Evolutionary conservation across 306 rosid species (phyloP).

Genomic region (Vigna angularis): DNA sequence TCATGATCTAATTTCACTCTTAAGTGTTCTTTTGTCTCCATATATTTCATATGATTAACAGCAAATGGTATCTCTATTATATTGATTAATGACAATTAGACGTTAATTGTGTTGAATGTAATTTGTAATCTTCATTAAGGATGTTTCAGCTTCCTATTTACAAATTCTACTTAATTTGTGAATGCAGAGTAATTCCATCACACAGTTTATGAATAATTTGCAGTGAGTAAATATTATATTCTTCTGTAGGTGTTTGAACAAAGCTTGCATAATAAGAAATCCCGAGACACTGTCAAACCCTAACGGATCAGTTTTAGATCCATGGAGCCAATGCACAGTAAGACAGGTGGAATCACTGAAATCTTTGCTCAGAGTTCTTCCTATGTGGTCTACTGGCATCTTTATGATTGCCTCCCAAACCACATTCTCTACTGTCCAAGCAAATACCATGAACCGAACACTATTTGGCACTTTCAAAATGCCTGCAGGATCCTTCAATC

Average conservation of each 20-base stretch:
- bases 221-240: conserved; percentile 12
- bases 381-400: conserved; percentile 61
- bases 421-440: conserved; percentile 46
- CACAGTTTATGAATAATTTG: not conserved
- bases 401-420: conserved; percentile 30
- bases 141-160: not conserved
- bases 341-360: conserved; percentile 61
- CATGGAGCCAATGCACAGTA: conserved; percentile 64
- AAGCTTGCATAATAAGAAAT: conserved; percentile 60
- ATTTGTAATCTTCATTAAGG: not conserved
- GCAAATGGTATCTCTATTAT: not conserved
- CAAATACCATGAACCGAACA: conserved; percentile 49
- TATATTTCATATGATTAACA: not conserved
- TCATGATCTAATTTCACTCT: not conserved
- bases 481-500: conserved; percentile 56
- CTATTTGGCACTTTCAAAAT: conserved; percentile 44
- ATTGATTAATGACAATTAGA: not conserved
- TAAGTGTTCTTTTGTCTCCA: not conserved
- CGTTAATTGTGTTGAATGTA: not conserved
- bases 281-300: conserved; percentile 33
- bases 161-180: not conserved
- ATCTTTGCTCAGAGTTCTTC: conserved; percentile 50
- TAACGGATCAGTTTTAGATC: conserved; percentile 49
- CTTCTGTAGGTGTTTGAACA: conserved; percentile 51
- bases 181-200: conserved; percentile 2